Evolutionary conservation across 305 asterid species (phyloP).

Genomic region (Rubia peregrina): DNA sequence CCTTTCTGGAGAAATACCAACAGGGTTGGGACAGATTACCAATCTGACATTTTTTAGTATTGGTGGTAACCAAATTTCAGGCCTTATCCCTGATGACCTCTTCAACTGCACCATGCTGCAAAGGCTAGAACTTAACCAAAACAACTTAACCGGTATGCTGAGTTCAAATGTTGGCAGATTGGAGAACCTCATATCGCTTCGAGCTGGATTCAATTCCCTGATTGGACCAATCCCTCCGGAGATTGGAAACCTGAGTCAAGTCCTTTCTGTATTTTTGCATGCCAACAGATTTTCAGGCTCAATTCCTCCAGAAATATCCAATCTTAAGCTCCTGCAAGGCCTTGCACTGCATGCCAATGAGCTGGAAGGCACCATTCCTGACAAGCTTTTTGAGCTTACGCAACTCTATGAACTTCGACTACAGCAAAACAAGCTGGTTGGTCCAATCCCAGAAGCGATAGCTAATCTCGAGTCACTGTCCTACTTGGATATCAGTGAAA

Average conservation of each 20-base stretch:
- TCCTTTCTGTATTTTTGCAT: slow-evolving; percentile 40
- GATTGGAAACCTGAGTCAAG: slow-evolving; percentile 46
- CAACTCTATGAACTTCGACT: slow-evolving; percentile 44
- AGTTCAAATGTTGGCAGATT: slow-evolving; percentile 42
- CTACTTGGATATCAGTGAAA: slow-evolving; percentile 53
- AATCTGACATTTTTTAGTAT: slow-evolving; percentile 46
- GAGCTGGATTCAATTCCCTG: slow-evolving; percentile 28
- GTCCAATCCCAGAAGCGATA: slow-evolving; percentile 49
- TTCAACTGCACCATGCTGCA: slow-evolving; percentile 50
- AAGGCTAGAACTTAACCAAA: slow-evolving; percentile 33
- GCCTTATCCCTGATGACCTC: slow-evolving; percentile 55
- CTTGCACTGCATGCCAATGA: slow-evolving; percentile 37
- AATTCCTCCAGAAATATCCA: slow-evolving; percentile 54
- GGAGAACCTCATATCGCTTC: slow-evolving; percentile 35
- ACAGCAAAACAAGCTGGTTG: slow-evolving; percentile 40
- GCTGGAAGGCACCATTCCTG: slow-evolving; percentile 56
- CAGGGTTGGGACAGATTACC: slow-evolving; percentile 36
- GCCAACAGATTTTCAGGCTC: slow-evolving; percentile 50
- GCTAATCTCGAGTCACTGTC: slow-evolving; percentile 44
- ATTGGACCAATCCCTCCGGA: slow-evolving; percentile 56
- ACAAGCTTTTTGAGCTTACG: slow-evolving; percentile 43
- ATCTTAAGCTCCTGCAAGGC: slow-evolving; percentile 55
- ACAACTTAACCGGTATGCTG: slow-evolving; percentile 38
- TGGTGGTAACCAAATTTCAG: slow-evolving; percentile 41
- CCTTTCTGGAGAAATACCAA: slow-evolving; percentile 47